Percentiles rank a stretch among this genome's conserved stretches.
These are phyloP conservation scores for Dalechampia spathulata DNA, from an alignment of 441 rosid species.

Conservation along the genomic window DNA sequence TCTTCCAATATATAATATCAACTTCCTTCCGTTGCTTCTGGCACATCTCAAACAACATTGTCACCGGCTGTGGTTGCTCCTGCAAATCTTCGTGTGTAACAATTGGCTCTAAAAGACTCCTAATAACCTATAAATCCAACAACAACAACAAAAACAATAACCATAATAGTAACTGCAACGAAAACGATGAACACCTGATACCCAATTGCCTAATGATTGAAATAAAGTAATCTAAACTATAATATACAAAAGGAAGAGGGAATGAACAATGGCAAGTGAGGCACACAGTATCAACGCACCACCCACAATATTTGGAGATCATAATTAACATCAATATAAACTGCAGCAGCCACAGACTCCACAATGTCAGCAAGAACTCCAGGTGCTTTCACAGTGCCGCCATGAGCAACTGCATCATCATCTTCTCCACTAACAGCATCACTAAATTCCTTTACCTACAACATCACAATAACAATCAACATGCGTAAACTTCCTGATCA, in stretches of 20 bases:
- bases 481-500: too few relatives aligned
- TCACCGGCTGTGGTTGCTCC: constrained; percentile 65
- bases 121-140: constrained; percentile 38
- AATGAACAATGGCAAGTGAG: too few relatives aligned
- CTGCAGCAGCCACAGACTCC: constrained; percentile 73
- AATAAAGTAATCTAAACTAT: too few relatives aligned
- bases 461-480: neutral
- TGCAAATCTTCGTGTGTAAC: constrained; percentile 45
- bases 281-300: constrained; percentile 48
- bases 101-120: constrained; percentile 64
- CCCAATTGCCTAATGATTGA: too few relatives aligned
- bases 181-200: too few relatives aligned
- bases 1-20: constrained; percentile 33
- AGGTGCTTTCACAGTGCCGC: constrained; percentile 72
- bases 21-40: constrained; percentile 55
- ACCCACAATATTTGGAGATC: constrained; percentile 61
- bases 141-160: too few relatives aligned
- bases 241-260: too few relatives aligned
- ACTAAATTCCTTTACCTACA: constrained; percentile 54
- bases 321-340: constrained; percentile 49
- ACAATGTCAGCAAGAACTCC: constrained; percentile 83
- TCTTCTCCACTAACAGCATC: constrained; percentile 48
- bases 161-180: too few relatives aligned
- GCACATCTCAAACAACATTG: constrained; percentile 48
- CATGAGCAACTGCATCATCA: constrained; percentile 34